These are phyloP conservation scores for Arachis stenosperma DNA, from an alignment of 306 rosid species.

Conservation along the genomic window DNA sequence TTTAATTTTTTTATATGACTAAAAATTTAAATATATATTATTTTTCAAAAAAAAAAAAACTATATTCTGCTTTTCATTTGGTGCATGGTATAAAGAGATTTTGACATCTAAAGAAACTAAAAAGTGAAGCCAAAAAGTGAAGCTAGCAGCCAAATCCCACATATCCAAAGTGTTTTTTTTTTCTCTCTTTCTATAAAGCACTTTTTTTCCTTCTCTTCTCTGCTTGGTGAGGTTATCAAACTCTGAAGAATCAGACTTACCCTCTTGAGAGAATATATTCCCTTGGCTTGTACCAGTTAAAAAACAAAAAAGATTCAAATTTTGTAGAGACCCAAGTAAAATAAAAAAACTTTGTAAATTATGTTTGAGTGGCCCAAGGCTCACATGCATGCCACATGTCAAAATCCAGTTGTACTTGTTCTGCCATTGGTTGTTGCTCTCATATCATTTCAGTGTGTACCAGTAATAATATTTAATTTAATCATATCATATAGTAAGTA, in stretches of 20 bases:
- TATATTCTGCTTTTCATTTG: not conserved
- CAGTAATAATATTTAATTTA: slow-evolving; percentile 35
- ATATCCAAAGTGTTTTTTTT: slow-evolving; percentile 45
- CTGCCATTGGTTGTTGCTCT: slow-evolving; percentile 38
- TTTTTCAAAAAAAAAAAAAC: too few species aligned
- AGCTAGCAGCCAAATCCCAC: slow-evolving; percentile 53
- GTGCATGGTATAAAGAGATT: slow-evolving; percentile 31
- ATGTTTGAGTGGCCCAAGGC: slow-evolving; percentile 48
- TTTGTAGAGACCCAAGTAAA: slow-evolving; percentile 40
- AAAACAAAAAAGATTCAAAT: slow-evolving; percentile 43
- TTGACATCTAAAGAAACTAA: slow-evolving; percentile 54
- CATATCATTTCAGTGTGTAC: slow-evolving; percentile 28
- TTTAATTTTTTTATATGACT: too few species aligned
- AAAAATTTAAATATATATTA: too few species aligned
- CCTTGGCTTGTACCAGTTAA: slow-evolving; percentile 40
- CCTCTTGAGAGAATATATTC: slow-evolving; percentile 61
- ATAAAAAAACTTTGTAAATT: not conserved
- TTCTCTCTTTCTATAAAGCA: not conserved
- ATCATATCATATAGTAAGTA: slow-evolving; percentile 24
- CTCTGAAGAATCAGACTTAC: slow-evolving; percentile 50
- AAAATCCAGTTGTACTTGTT: slow-evolving; percentile 37
- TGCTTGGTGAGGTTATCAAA: slow-evolving; percentile 46
- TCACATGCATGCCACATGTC: slow-evolving; percentile 61
- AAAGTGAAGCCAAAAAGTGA: slow-evolving; percentile 49
- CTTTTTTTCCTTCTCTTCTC: slow-evolving; percentile 29